Percentiles rank a stretch among this genome's conserved stretches.
These are phyloP conservation scores for Trichoderma simmonsii DNA, from an alignment of 2,329 filamentous ascomycete genomes.

Conservation along the genomic window DNA sequence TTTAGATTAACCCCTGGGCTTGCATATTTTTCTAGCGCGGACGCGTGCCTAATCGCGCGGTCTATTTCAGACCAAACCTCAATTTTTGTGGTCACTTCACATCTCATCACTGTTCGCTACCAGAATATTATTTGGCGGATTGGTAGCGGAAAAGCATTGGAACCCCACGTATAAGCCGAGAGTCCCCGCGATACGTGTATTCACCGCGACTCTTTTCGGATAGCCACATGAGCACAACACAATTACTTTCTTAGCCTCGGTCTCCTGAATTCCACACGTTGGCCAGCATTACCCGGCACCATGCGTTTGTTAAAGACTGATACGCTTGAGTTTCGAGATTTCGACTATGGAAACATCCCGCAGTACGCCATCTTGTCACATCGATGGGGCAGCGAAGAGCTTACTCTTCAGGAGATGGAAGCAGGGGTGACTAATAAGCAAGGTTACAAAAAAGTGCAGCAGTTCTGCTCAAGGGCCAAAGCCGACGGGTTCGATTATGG, in stretches of 20 bases:
- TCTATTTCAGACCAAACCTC: background rate
- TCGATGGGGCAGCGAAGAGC: background rate
- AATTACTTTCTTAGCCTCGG: background rate
- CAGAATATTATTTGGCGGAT: background rate
- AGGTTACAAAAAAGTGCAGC: background rate
- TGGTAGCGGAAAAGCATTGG: background rate
- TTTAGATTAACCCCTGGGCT: background rate
- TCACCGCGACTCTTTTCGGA: background rate
- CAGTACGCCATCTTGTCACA: constrained; percentile 8
- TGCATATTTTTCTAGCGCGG: background rate
- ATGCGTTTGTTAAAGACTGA: constrained; percentile 4
- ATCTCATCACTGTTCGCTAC: background rate
- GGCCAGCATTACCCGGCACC: background rate
- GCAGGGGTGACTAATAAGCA: background rate
- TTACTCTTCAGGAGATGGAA: constrained; percentile 1
- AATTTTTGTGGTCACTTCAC: background rate
- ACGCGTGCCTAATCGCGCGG: background rate
- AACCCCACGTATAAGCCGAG: background rate
- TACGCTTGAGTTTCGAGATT: background rate
- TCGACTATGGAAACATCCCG: background rate
- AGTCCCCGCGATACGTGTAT: background rate
- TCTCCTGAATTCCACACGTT: background rate
- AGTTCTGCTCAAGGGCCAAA: constrained; percentile 4
- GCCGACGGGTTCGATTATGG: background rate
- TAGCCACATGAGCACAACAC: background rate